These are phyloP conservation scores for Plasmodium gonderi DNA, from an alignment of 169 alveolate genomes.

Conservation along the genomic window DNA sequence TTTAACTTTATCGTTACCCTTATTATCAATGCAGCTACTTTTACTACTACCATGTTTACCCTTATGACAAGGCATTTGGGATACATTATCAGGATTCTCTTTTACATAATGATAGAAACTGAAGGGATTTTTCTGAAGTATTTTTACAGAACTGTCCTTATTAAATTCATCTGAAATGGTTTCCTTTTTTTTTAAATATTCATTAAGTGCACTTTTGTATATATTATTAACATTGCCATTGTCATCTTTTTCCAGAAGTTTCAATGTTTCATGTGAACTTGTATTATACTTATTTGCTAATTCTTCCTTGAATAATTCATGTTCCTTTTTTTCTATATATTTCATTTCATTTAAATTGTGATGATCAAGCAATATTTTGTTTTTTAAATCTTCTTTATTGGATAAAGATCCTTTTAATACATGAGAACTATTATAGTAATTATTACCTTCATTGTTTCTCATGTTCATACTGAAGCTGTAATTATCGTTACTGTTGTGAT, in stretches of 20 bases:
- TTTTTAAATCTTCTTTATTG: conserved; percentile 7
- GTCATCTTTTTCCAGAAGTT: conserved; percentile 7
- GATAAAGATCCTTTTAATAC: conserved; percentile 1
- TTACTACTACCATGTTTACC: not conserved
- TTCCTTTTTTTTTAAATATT: not conserved
- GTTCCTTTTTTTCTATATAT: conserved; percentile 1
- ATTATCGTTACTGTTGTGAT: not conserved
- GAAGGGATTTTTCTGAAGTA: conserved; percentile 33
- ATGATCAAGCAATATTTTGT: not conserved
- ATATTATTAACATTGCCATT: not conserved
- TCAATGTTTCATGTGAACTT: conserved; percentile 17
- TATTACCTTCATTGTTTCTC: not conserved
- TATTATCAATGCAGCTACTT: not conserved
- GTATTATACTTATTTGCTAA: conserved; percentile 9
- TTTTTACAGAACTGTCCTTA: not conserved
- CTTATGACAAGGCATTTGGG: not conserved
- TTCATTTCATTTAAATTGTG: conserved; percentile 1
- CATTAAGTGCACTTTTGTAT: conserved; percentile 6
- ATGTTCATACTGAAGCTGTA: not conserved
- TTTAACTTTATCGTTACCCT: not conserved
- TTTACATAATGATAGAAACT: conserved; percentile 31
- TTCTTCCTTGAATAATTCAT: not conserved
- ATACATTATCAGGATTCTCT: not conserved
- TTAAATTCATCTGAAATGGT: not conserved
- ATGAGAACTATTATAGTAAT: not conserved